Evolutionary conservation across 2,329 filamentous ascomycete genomes (phyloP), one percentile per base, ranked within the genome.

Genomic region (Achaetomium macrosporum): DNA sequence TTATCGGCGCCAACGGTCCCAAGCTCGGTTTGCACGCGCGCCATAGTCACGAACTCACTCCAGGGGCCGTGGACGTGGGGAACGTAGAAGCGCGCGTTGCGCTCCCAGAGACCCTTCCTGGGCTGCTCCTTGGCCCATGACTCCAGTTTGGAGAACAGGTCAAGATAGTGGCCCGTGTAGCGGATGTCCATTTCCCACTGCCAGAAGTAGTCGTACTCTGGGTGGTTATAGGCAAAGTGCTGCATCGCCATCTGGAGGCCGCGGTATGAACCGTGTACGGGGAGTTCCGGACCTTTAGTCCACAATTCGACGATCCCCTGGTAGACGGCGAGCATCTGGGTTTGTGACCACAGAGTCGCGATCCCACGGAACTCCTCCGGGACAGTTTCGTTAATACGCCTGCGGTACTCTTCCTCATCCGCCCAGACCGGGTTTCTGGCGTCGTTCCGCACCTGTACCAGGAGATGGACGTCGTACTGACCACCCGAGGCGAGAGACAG

Each of bases 141-240:
- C 62, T 82, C 78, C 36, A 90, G 72, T 65, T 85, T 85, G 59
- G 82, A 79, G 63, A 92, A 79, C 17, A 89, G 69, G 56, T 88
- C 82, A 59, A 87, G 90, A 73, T 88, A 92, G 69, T 96, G 90
- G 35, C 90, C 90, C 0, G 87, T 93, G 68, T 95, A 95, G 30
- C 90, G 84, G 42, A 91, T 83, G 64, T 96, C 90, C 85, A 95
- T 92, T 69, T 96, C 90, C 88, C 90, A 95, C 60, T 95, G 88
- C 90, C 90, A 96, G 69, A 90, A 90, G 71, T 84, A 88, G 44
- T 95, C 89, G 65, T 91, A 96, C 67, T 95, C 90, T 1, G 88
- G 87, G 68, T 96, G 90, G 63, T 83, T 80, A 64, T 91, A 84
- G 6, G 91, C 88, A 67, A 97, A 97, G 69, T 92, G 88, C 65